phyloP scores from a whole-genome alignment of 176 grass and related monocot genomes.

The Musa itinerans region DNA sequence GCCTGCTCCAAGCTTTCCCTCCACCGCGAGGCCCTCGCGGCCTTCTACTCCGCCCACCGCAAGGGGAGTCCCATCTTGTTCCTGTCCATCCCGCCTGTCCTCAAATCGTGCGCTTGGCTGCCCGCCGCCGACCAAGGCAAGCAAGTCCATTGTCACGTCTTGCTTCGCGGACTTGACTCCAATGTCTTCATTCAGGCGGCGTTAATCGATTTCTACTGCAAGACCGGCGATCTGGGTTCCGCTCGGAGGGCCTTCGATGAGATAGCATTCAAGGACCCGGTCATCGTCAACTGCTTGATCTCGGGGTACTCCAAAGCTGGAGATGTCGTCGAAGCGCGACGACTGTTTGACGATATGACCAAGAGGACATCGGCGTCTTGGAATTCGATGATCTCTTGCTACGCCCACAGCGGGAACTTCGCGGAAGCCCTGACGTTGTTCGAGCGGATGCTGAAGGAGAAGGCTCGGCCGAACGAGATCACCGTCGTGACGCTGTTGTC shows the following conservation, averaged over 20 bases:
- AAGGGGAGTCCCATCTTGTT: slow-evolving; percentile 25
- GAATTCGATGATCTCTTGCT: slow-evolving; percentile 83
- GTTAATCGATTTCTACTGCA: slow-evolving; percentile 83
- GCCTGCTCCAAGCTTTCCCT: slow-evolving; percentile 46
- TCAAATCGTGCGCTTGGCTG: slow-evolving; percentile 51
- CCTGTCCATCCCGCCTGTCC: slow-evolving; percentile 35
- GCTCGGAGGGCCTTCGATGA: slow-evolving; percentile 49
- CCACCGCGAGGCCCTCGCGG: slow-evolving; percentile 38
- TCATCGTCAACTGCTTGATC: slow-evolving; percentile 82
- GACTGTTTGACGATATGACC: slow-evolving; percentile 58
- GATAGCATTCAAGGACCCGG: slow-evolving; percentile 43
- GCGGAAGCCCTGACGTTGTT: slow-evolving; percentile 56
- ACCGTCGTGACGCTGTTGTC: slow-evolving; percentile 60
- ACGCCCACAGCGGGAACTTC: slow-evolving; percentile 42
- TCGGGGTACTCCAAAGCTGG: slow-evolving; percentile 62
- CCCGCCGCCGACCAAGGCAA: slow-evolving; percentile 32
- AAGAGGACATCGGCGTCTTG: slow-evolving; percentile 62
- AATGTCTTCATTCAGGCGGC: slow-evolving; percentile 52
- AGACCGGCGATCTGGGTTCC: slow-evolving; percentile 45
- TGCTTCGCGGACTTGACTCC: slow-evolving; percentile 38
- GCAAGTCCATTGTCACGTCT: slow-evolving; percentile 48
- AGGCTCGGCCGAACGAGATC: slow-evolving; percentile 50
- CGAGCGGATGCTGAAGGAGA: slow-evolving; percentile 47
- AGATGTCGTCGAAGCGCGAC: slow-evolving; percentile 36
- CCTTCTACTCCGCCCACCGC: slow-evolving; percentile 33